Evolutionary conservation across 2,329 filamentous ascomycete genomes (phyloP).

Genomic region (Amylocarpus encephaloides): DNA sequence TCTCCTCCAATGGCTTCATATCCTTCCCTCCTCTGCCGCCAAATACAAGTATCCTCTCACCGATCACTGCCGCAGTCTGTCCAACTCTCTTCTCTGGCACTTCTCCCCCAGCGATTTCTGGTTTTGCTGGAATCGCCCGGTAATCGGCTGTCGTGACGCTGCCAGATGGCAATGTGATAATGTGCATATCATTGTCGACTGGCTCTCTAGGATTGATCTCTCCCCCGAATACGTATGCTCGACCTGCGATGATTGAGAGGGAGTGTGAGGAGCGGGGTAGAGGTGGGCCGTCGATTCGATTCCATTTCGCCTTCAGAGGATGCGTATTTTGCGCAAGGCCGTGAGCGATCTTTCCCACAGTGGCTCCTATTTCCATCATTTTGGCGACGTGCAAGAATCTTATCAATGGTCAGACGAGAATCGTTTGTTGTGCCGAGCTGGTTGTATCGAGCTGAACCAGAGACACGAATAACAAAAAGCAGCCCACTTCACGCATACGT

Average conservation of each 20-base stretch:
- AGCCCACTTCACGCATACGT: background rate
- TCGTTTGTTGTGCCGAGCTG: too few species aligned
- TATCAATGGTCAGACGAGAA: background rate
- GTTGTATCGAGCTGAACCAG: background rate
- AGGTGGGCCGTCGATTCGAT: constrained; percentile 45
- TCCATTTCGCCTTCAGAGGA: constrained; percentile 51
- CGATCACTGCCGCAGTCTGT: constrained; percentile 62
- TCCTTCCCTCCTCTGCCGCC: constrained; percentile 67
- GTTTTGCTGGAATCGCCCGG: constrained; percentile 46
- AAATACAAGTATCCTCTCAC: constrained; percentile 70
- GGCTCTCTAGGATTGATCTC: constrained; percentile 61
- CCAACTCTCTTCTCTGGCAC: constrained; percentile 66
- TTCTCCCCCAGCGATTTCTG: constrained; percentile 35
- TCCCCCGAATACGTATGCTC: constrained; percentile 71
- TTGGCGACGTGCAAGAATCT: too few species aligned
- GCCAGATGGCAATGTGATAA: constrained; percentile 54
- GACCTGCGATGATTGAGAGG: constrained; percentile 51
- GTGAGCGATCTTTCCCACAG: constrained; percentile 18
- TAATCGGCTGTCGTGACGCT: constrained; percentile 51
- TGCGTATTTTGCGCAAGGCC: constrained; percentile 25
- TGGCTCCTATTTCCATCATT: constrained; percentile 27
- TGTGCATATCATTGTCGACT: constrained; percentile 66
- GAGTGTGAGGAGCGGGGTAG: constrained; percentile 71
- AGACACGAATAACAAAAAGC: too few species aligned
- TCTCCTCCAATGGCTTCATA: constrained; percentile 67